Evolutionary conservation across 1,284 basidiomycete species (phyloP).

Genomic region (Pseudozyma hubeiensis): DNA sequence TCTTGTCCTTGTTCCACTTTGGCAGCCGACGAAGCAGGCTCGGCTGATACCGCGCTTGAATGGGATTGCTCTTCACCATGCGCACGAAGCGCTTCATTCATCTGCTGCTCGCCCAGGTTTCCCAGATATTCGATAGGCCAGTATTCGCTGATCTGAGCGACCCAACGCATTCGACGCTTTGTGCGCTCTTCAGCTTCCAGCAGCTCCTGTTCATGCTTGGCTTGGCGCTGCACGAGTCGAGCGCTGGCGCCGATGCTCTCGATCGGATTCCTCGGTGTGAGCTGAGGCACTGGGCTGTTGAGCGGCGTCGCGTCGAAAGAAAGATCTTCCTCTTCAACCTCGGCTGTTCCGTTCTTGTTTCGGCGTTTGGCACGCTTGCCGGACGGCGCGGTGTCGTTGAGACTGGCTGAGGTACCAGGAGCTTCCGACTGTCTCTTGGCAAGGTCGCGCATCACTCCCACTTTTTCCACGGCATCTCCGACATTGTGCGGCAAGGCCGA

Average conservation of each 20-base stretch:
- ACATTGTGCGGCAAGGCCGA: slow-evolving; percentile 79
- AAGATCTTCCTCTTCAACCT: slow-evolving; percentile 59
- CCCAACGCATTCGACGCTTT: slow-evolving; percentile 69
- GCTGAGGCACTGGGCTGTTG: slow-evolving; percentile 82
- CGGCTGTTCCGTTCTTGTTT: slow-evolving; percentile 30
- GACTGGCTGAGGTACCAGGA: neutral
- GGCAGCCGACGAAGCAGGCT: neutral
- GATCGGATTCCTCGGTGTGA: slow-evolving; percentile 43
- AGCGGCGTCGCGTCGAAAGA: slow-evolving; percentile 70
- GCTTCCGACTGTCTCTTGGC: slow-evolving; percentile 71
- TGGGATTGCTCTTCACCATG: slow-evolving; percentile 32
- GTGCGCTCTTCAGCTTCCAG: slow-evolving; percentile 49
- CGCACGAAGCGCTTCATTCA: slow-evolving; percentile 72
- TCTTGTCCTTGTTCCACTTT: neutral
- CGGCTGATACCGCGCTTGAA: neutral
- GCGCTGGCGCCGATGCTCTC: slow-evolving; percentile 13
- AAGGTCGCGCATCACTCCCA: slow-evolving; percentile 78
- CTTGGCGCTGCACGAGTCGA: slow-evolving; percentile 14
- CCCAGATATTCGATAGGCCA: slow-evolving; percentile 87
- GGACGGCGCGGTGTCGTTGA: neutral
- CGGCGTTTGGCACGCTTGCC: slow-evolving; percentile 26
- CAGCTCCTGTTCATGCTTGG: slow-evolving; percentile 21
- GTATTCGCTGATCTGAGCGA: slow-evolving; percentile 75
- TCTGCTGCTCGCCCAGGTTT: slow-evolving; percentile 76
- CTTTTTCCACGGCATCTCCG: slow-evolving; percentile 81